Evolutionary conservation across 2,329 filamentous ascomycete genomes (phyloP).

Genomic region (Chaetomium globosum): DNA sequence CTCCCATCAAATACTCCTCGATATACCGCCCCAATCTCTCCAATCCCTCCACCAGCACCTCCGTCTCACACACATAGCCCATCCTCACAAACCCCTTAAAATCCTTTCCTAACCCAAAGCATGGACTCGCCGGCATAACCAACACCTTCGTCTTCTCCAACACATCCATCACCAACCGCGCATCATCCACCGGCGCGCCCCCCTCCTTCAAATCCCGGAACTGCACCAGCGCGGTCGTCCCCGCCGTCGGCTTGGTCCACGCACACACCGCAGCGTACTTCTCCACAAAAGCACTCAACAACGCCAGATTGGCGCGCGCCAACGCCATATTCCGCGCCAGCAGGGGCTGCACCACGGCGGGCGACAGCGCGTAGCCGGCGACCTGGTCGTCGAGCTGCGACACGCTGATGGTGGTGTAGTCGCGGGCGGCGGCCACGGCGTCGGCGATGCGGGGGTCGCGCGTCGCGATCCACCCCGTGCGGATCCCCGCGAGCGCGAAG

Average conservation of each 20-base stretch:
- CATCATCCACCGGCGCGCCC: conserved; percentile 66
- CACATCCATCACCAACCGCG: conserved; percentile 69
- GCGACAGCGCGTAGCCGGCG: conserved; percentile 71
- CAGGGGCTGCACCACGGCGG: conserved; percentile 44
- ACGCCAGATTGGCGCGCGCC: conserved; percentile 65
- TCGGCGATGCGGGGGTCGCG: conserved; percentile 64
- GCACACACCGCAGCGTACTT: conserved; percentile 64
- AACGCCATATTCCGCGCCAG: conserved; percentile 62
- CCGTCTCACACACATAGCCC: conserved; percentile 73
- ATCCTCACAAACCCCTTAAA: conserved; percentile 77
- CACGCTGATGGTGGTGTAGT: conserved; percentile 86
- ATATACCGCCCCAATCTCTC: conserved; percentile 52
- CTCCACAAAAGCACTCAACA: conserved; percentile 69
- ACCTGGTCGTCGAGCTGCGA: conserved; percentile 80
- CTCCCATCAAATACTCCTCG: conserved; percentile 38
- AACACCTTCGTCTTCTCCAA: conserved; percentile 71
- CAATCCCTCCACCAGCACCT: conserved; percentile 68
- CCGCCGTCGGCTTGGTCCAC: conserved; percentile 75
- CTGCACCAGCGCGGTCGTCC: conserved; percentile 76
- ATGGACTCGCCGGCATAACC: conserved; percentile 71
- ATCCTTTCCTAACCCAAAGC: conserved; percentile 68
- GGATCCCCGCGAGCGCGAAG: conserved; percentile 79
- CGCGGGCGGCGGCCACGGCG: conserved; percentile 64
- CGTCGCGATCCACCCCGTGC: conserved; percentile 80
- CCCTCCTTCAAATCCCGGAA: conserved; percentile 58